These are phyloP conservation scores for Leavenworthia alabamica DNA, from an alignment of 345 rosid species.

Conservation along the genomic window DNA sequence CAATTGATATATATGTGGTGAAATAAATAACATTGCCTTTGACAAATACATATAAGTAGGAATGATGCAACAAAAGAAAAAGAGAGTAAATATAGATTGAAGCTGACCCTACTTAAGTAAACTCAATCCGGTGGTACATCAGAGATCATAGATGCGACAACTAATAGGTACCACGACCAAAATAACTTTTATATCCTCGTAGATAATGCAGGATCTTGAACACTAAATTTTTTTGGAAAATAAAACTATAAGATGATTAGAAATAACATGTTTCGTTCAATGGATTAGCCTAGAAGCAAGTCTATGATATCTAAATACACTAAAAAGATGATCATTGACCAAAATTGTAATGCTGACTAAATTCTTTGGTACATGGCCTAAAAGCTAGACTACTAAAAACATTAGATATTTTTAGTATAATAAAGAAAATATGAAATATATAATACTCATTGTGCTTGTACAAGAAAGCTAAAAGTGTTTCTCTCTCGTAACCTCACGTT, in stretches of 20 bases:
- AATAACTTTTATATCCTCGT: background rate
- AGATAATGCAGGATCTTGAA: background rate
- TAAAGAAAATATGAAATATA: no score
- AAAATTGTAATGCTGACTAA: constrained; percentile 9
- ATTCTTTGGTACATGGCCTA: no score
- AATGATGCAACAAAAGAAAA: background rate
- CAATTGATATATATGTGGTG: no score
- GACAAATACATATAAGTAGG: background rate
- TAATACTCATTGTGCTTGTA: constrained; percentile 20
- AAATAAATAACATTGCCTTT: background rate
- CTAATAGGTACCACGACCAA: background rate
- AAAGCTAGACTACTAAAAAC: no score
- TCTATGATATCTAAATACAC: background rate
- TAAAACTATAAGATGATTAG: background rate
- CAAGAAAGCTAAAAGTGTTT: constrained; percentile 24
- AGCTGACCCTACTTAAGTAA: background rate
- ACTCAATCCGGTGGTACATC: background rate
- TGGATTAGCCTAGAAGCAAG: background rate
- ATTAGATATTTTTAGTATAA: constrained; percentile 3
- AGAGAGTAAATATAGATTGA: no score
- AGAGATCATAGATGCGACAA: background rate
- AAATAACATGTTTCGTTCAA: background rate
- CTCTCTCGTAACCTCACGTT: constrained; percentile 46
- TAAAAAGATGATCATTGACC: constrained; percentile 19
- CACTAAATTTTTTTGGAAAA: background rate